These are phyloP conservation scores for Hydnum rufescens DNA, from an alignment of 768 basidiomycete genomes.

Conservation along the genomic window DNA sequence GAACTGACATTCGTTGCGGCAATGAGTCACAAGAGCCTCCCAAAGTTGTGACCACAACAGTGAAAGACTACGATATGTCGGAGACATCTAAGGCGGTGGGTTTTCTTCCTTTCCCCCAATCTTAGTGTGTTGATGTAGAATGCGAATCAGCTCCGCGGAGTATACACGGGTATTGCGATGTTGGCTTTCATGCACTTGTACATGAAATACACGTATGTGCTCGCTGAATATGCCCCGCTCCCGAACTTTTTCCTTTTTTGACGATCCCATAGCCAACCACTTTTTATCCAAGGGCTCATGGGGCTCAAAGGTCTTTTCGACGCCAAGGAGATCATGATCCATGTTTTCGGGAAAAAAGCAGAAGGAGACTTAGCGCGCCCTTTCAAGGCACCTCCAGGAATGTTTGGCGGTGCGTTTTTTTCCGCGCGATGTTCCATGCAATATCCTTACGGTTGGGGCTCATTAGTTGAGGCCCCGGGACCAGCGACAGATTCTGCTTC, in stretches of 20 bases:
- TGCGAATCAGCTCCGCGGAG: conserved; percentile 20
- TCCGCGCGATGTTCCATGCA: not conserved
- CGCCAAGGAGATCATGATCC: conserved; percentile 63
- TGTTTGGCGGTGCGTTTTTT: conserved; percentile 44
- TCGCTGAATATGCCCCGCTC: no score
- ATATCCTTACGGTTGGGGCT: not conserved
- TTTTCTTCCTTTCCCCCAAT: conserved; percentile 16
- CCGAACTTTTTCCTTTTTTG: not conserved
- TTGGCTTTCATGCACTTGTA: conserved; percentile 88
- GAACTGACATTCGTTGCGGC: not conserved
- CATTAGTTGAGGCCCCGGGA: conserved; percentile 28
- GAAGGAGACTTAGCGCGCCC: conserved; percentile 80
- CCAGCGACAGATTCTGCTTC: conserved; percentile 72
- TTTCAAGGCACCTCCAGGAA: conserved; percentile 49
- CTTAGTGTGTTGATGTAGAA: not conserved
- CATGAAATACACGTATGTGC: conserved; percentile 54
- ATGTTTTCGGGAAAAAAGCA: conserved; percentile 58
- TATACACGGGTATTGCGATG: conserved; percentile 60
- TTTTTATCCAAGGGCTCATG: conserved; percentile 92
- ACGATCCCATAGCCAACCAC: conserved; percentile 34
- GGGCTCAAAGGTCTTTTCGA: conserved; percentile 83
- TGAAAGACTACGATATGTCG: conserved; percentile 79
- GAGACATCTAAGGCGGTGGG: conserved; percentile 52
- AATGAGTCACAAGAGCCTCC: conserved; percentile 43
- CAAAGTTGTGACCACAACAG: conserved; percentile 73